phyloP scores from a whole-genome alignment of 2,329 filamentous ascomycete genomes.

The Trichophyton simii region DNA sequence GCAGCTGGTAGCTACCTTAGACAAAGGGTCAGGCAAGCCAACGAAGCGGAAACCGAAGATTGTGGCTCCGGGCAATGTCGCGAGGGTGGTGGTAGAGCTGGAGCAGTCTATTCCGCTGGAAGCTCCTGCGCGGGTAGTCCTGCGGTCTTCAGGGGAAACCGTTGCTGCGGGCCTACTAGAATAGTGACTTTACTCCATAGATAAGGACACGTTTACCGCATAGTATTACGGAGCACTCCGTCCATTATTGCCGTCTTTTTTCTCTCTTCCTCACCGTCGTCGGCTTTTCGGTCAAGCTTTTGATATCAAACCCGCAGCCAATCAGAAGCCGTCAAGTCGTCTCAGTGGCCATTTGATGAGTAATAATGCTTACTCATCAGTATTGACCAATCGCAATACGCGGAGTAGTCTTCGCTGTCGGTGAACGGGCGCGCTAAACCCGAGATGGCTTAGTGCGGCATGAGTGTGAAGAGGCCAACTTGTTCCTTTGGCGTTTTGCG shows the following conservation, averaged over 20 bases:
- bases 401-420: slow-evolving; percentile 26
- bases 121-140: slow-evolving; percentile 62
- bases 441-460: slow-evolving; percentile 7
- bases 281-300: neutral
- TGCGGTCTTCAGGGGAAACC: slow-evolving; percentile 69
- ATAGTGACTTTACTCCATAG: slow-evolving; percentile 22
- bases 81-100: slow-evolving; percentile 63
- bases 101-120: slow-evolving; percentile 67
- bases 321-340: slow-evolving; percentile 5
- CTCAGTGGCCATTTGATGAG: neutral
- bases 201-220: neutral
- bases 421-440: slow-evolving; percentile 7
- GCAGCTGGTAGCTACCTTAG: slow-evolving; percentile 58
- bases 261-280: neutral
- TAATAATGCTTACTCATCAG: slow-evolving; percentile 20
- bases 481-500: slow-evolving; percentile 18
- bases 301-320: slow-evolving; percentile 7
- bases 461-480: slow-evolving; percentile 32
- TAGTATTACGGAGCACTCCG: neutral
- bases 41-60: slow-evolving; percentile 76
- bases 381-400: slow-evolving; percentile 24
- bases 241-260: too few species aligned
- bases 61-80: slow-evolving; percentile 65
- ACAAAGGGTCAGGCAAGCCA: slow-evolving; percentile 64
- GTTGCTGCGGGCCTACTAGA: slow-evolving; percentile 80